Evolutionary conservation across 768 basidiomycete genomes (phyloP).

Genomic region (Kwoniella sp.): DNA sequence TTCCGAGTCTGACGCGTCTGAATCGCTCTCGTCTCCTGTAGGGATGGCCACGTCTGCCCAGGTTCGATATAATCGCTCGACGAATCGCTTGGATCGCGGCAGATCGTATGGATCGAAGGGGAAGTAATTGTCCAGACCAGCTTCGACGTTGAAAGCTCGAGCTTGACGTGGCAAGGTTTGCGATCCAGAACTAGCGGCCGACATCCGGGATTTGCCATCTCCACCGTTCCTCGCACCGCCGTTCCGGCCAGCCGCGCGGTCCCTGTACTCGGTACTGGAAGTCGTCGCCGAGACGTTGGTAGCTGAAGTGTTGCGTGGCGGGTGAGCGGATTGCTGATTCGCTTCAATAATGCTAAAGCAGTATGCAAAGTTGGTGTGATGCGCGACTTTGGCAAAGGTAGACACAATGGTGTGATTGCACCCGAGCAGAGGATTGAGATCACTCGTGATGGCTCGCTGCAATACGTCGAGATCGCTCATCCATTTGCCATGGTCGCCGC

Average conservation of each 20-base stretch:
- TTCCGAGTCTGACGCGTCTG: constrained; percentile 55
- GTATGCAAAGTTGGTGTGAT: constrained; percentile 84
- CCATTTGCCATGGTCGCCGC: constrained; percentile 62
- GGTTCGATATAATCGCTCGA: constrained; percentile 79
- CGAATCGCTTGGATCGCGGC: constrained; percentile 68
- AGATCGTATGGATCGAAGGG: constrained; percentile 97
- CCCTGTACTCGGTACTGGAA: too few species aligned
- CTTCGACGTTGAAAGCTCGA: constrained; percentile 50
- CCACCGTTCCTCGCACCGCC: background rate
- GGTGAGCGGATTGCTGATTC: constrained; percentile 67
- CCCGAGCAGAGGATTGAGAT: constrained; percentile 87
- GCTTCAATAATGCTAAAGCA: constrained; percentile 86
- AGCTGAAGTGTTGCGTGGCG: constrained; percentile 27
- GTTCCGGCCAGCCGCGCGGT: background rate
- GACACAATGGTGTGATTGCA: constrained; percentile 85
- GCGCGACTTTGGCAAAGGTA: constrained; percentile 91
- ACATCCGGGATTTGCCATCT: background rate
- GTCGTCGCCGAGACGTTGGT: too few species aligned
- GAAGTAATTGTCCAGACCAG: constrained; percentile 88
- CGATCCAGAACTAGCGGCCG: constrained; percentile 11
- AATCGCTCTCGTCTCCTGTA: constrained; percentile 67
- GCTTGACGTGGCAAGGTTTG: constrained; percentile 29
- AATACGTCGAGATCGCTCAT: constrained; percentile 72
- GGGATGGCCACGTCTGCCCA: constrained; percentile 75
- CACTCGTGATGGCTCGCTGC: constrained; percentile 71